Conservation (phyloP, 495 filamentous ascomycete species). For the Oidiodendron maius region DNA sequence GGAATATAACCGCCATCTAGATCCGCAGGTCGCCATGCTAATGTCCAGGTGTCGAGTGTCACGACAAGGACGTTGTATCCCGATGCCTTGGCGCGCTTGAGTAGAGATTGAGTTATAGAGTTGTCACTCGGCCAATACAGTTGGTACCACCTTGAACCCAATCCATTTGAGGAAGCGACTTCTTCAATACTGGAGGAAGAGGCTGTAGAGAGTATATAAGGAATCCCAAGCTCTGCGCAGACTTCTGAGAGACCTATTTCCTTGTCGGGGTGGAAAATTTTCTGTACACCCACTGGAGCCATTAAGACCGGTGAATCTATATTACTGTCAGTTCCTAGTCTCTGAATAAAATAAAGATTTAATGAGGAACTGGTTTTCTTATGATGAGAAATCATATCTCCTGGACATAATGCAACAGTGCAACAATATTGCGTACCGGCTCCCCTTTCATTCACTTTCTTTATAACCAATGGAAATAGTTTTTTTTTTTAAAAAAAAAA, state of each 20-base stretch:
- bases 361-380: slow-evolving; percentile 25
- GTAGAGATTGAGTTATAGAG: slow-evolving; percentile 42
- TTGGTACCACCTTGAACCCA: slow-evolving; percentile 48
- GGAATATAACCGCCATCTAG: slow-evolving; percentile 54
- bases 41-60: slow-evolving; percentile 32
- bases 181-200: slow-evolving; percentile 28
- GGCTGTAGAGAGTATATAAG: background rate
- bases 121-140: slow-evolving; percentile 59
- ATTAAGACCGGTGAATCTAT: slow-evolving; percentile 32
- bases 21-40: slow-evolving; percentile 56
- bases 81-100: slow-evolving; percentile 17
- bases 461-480: background rate
- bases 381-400: background rate
- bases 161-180: slow-evolving; percentile 21
- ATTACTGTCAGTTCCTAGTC: background rate
- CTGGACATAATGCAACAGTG: slow-evolving; percentile 44
- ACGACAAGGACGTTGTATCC: slow-evolving; percentile 27
- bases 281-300: slow-evolving; percentile 53
- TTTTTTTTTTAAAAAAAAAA: background rate
- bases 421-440: slow-evolving; percentile 24
- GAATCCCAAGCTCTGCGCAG: background rate
- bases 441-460: background rate
- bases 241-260: slow-evolving; percentile 35
- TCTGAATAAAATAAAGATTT: slow-evolving; percentile 11
- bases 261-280: slow-evolving; percentile 47